Evolutionary conservation across 805 yeast genomes (phyloP), one percentile per base, ranked within the genome.

Genomic region (Metschnikowia corniflorae): DNA sequence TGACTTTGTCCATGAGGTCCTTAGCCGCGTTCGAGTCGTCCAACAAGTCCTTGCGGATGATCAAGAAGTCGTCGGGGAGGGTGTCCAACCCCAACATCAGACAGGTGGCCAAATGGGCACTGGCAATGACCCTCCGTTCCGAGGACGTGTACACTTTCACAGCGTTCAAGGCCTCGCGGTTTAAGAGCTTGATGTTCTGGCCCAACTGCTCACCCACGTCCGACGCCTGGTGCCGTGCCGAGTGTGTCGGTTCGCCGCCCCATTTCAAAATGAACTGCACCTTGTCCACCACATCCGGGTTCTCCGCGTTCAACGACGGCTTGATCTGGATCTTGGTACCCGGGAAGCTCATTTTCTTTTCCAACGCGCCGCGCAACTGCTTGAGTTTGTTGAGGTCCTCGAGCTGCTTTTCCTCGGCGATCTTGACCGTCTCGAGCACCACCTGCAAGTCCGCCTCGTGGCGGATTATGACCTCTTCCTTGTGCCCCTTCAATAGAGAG

Each of bases 191-290:
- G 50, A 88, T 75, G 59, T 93, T 95, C 57, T 91, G 96, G 54
- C 98, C 80, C 66, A 85, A 75, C 61, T 89, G 96, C 56, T 91
- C 97, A 35, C 98, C 99, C 14, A 93, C 77, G 60, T 93, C 99
- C 19, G 82, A 75, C 1, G 96, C 95, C 64, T 93, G 99, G 58
- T 87, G 85, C 45, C 82, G 77, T 2, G 97, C 97, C 8, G 97
- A 88, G 60, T 93, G 99, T 1, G 99, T 93, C 5, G 98, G 97
- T 61, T 93, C 99, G 46, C 99, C 99, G 51, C 98, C 98, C 98
- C 98, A 93, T 59, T 93, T 93, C 51, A 93, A 70, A 44, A 93
- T 94, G 45, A 93, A 80, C 61, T 93, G 98, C 16, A 91, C 97
- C 57, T 93, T 93, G 47, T 91, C 97, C 15, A 93, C 93, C 22